phyloP scores from a whole-genome alignment of 2,329 filamentous ascomycete species.

The Celoporthe dispersa region DNA sequence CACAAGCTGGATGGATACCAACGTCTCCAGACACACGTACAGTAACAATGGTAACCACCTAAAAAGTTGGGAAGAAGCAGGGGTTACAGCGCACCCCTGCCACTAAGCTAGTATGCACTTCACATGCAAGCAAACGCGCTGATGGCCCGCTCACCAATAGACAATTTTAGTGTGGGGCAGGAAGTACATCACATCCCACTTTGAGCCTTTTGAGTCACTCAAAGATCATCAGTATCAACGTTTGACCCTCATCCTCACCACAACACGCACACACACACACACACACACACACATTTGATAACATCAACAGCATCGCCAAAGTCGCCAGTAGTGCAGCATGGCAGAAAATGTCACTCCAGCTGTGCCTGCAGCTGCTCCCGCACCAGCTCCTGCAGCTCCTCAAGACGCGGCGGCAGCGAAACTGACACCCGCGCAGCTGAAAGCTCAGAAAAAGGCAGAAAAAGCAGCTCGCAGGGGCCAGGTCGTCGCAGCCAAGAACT shows the following conservation, averaged over 20 bases:
- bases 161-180: slow-evolving; percentile 24
- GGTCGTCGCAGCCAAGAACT: slow-evolving; percentile 61
- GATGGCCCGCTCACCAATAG: slow-evolving; percentile 1
- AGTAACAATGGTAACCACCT: neutral
- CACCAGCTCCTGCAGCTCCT: slow-evolving; percentile 28
- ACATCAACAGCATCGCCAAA: neutral
- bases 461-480: slow-evolving; percentile 84
- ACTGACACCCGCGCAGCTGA: slow-evolving; percentile 77
- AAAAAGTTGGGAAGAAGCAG: slow-evolving; percentile 8
- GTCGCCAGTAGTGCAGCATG: slow-evolving; percentile 4
- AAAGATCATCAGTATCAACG: slow-evolving; percentile 7
- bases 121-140: slow-evolving; percentile 6
- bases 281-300: neutral
- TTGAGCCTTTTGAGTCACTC: slow-evolving; percentile 28
- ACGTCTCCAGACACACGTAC: neutral
- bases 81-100: slow-evolving; percentile 10
- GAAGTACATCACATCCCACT: slow-evolving; percentile 12
- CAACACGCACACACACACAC: neutral
- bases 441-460: slow-evolving; percentile 88
- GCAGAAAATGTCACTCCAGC: slow-evolving; percentile 25
- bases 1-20: neutral
- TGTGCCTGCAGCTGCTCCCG: slow-evolving; percentile 25
- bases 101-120: neutral
- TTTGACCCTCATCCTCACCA: neutral
- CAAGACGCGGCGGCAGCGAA: slow-evolving; percentile 51